These are phyloP conservation scores for Hypoxylon sp. DNA, from an alignment of 2,329 filamentous ascomycete species.

Conservation along the genomic window DNA sequence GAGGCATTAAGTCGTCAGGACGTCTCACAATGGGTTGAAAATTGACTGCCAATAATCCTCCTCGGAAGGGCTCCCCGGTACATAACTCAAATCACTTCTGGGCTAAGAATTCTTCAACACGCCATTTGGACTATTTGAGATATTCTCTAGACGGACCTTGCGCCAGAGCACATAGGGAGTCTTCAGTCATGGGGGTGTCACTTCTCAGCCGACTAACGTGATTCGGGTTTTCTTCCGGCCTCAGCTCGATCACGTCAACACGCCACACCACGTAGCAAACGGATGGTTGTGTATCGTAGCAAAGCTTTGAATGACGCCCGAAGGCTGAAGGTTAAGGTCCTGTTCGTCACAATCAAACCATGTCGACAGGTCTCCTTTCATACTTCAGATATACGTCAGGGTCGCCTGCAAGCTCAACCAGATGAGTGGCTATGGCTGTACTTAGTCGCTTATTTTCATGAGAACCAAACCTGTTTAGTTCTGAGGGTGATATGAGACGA, in stretches of 20 bases:
- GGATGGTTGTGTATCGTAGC: background rate
- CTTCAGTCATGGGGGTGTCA: background rate
- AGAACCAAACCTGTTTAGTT: too few relatives aligned
- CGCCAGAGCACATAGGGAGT: background rate
- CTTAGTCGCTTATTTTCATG: background rate
- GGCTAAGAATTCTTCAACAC: background rate
- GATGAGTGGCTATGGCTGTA: background rate
- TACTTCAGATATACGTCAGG: background rate
- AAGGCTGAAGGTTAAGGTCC: background rate
- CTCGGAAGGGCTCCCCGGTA: background rate
- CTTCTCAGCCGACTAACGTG: background rate
- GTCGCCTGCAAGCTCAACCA: background rate
- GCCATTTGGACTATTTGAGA: background rate
- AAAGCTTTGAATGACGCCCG: background rate
- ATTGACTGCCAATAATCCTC: background rate
- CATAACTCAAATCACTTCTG: background rate
- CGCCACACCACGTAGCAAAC: background rate
- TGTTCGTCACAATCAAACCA: background rate
- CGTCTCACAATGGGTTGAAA: background rate
- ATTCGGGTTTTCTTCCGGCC: background rate
- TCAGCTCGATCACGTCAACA: slow-evolving; percentile 15
- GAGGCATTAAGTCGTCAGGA: background rate
- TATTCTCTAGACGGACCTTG: background rate
- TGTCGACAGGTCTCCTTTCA: background rate
- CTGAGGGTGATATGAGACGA: too few relatives aligned